Conservation (phyloP, 768 basidiomycete genomes). For the Lactarius vividus region DNA sequence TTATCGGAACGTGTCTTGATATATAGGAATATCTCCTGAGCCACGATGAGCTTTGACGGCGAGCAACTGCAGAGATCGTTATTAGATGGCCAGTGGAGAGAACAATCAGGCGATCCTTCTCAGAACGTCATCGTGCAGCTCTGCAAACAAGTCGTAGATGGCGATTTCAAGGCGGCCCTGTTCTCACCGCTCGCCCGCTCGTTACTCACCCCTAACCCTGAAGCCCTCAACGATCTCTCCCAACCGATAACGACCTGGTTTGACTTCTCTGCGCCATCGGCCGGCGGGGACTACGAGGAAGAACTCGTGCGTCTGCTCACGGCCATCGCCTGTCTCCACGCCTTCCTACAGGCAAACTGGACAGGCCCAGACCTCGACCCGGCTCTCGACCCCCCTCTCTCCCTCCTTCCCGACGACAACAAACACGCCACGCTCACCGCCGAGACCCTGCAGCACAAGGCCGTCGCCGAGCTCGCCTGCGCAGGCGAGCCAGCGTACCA, state of each 20-base stretch:
- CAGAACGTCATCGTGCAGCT: conserved; percentile 37
- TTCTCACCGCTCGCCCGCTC: conserved; percentile 37
- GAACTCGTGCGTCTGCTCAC: conserved; percentile 61
- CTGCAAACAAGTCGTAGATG: conserved; percentile 56
- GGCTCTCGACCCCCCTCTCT: conserved; percentile 34
- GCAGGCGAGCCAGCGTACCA: conserved; percentile 97
- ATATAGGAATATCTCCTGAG: conserved; percentile 1
- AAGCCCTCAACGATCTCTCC: conserved; percentile 32
- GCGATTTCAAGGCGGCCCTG: conserved; percentile 53
- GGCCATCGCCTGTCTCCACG: conserved; percentile 79
- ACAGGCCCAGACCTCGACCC: conserved; percentile 86
- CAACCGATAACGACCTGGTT: conserved; percentile 41
- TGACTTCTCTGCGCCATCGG: conserved; percentile 33
- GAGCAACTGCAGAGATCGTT: conserved; percentile 52
- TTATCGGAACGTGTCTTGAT: conserved; percentile 10
- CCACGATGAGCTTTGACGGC: conserved; percentile 19
- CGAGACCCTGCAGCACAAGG: conserved; percentile 56
- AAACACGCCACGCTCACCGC: conserved; percentile 36
- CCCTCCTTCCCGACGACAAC: conserved; percentile 37
- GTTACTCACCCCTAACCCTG: conserved; percentile 37
- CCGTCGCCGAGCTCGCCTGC: conserved; percentile 73
- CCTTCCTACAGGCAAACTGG: conserved; percentile 94
- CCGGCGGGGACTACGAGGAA: conserved; percentile 39
- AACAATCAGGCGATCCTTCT: conserved; percentile 34
- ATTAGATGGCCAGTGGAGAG: conserved; percentile 48